Base-by-base conservation (phyloP, 495 filamentous ascomycete species). In the Penicillium desertorum region DNA sequence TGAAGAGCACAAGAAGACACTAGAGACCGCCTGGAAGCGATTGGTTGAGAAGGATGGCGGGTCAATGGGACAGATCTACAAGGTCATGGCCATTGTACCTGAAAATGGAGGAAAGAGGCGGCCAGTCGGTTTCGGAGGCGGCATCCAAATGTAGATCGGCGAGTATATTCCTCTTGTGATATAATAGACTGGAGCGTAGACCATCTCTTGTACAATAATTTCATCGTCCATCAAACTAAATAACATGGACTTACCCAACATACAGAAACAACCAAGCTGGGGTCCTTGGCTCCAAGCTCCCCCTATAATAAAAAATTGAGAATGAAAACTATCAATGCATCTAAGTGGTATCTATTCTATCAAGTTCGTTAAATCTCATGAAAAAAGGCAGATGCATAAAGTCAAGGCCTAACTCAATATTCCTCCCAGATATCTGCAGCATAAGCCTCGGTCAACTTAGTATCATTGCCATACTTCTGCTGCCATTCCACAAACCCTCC, bases 61-160 rank as follows among this genome's bases (percentile, higher is more conserved):
- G 45, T 92, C 89, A 0, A 98, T 98, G 94, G 94, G 94, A 3
- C 88, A 86, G 76, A 72, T 97, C 45, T 98, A 98, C 66, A 96
- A 97, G 77, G 91, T 84, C 9, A 79, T 98, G 82, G 87, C 92
- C 29, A 89, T 98, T 60, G 73, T 98, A 63, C 94, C 94, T 1
- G 88, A 91, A 72, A 86, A 85, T 61, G 82, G 77, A 19, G 91
- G 90, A 4, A 74, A 71, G 66, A 78, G 87, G 60, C 79, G 86
- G 37, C 94, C 94, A 9, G 90, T 97, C 61, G 94, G 94, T 22
- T 97, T 98, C 80, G 94, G 93, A 0, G 93, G 93, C 16, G 81
- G 83, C 67, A 80, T 95, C 36, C 45, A 58, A 34, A 62, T 68
- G 51, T 62, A 46, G 59, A 53, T 14, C 12, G 7, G 4, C 29